Evolutionary conservation across 306 rosid genomes (phyloP), one percentile per base, ranked within the genome.

Genomic region (Parietaria judaica): DNA sequence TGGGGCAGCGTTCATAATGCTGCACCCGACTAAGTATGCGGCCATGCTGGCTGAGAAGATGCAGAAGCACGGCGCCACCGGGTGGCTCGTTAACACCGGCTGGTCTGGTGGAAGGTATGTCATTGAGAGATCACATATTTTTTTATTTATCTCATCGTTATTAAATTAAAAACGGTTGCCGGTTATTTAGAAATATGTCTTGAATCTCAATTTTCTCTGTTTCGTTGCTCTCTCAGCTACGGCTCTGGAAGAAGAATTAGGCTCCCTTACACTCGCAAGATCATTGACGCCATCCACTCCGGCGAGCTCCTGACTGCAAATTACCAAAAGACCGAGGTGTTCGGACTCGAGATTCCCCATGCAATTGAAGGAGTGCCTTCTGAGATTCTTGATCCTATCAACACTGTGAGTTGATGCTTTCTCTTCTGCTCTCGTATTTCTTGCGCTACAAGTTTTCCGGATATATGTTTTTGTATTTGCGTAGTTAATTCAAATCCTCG

Each of bases 51-150:
- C 95, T 7, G 88, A 90, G 57, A 90, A 86, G 79, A 90, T 90
- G 97, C 66, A 77, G 70, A 60, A 69, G 31, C 90, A 90, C 56
- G 95, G 97, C 35, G 90, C 97, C 10, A 86, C 94, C 0, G 97
- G 86, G 4, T 90, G 97, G 97, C 87, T 90, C 5, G 97, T 90
- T 15, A 86, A 90, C 83, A 90, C 97, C n/a, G 97, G 94, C 66
- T 90, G 95, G 95, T 90, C 95, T 0, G 90, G 78, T 51, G 97
- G 97, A 61, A 84, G 95, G 91, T 87, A 79, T 41, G 62, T 13
- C 3, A 10, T 34, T 4, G 2, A 7, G 36, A 23, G 3, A 0
- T 39, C 39, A 11, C 6, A 11, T 23, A 23, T 23, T 23, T 12
- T 36, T 0, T 10, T 8, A 49, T 8, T 6, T 49, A 14, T 49